Base-by-base conservation (phyloP, 805 yeast genomes). In the Huiozyma sinensis region DNA sequence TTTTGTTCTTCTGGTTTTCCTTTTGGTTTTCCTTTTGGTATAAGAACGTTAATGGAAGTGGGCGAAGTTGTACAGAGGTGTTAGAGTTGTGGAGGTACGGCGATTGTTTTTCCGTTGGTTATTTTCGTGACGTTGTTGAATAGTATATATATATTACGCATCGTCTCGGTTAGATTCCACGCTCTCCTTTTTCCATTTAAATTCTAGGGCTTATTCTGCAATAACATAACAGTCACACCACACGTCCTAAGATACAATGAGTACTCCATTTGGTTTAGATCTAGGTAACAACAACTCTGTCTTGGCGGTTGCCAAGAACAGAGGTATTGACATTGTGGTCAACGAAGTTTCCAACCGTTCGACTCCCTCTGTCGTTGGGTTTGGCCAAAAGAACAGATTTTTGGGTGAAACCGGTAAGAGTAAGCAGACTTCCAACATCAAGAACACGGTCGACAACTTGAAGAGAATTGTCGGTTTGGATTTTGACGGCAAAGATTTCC, bases 301-400 rank as follows among this genome's bases (percentile, higher is more conserved):
- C 56, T 77, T 90, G 64, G 97, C 95, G 37, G 83, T 95, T 64
- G 98, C 98, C 51, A 83, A 90, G 67, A 92, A 90, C 79, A 82
- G 97, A 74, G 97, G 97, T 64, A 92, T 92, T 64, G 99, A 92
- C 68, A 82, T 92, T 60, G 86, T 92, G 60, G 97, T 92, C 71
- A 92, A 92, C 66, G 99, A 92, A 71, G 97, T 92, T 40, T 89
- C 97, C 46, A 92, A 92, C 82, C 83, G 99, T 70, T 68, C 94
- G 54, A 92, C 99, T 32, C 98, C 99, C 53, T 67, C 84, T 31
- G 66, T 86, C 53, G 92, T 92, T 55, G 97, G 96, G 32, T 92
- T 92, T 57, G 97, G 97, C 55, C 64, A 62, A 53, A 86, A 84
- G 70, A 81, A 77, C 76, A 81, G 99, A 72, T 81, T 77, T 63